phyloP scores from a whole-genome alignment of 441 rosid species.

The Euphorbia schlechtendalii region DNA sequence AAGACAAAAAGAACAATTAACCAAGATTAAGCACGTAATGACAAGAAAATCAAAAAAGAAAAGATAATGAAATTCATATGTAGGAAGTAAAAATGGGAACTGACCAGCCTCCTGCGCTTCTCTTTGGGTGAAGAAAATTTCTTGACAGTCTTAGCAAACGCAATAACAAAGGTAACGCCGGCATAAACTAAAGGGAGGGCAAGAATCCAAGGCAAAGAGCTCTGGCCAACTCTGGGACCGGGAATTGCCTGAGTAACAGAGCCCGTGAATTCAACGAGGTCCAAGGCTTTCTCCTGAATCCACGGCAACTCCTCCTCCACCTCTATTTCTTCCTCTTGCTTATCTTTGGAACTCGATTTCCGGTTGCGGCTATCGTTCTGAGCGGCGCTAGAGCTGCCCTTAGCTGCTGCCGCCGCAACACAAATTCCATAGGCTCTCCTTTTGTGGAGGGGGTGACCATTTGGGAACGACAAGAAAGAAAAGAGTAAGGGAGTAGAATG shows the following conservation, averaged over 20 bases:
- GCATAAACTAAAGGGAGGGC: conserved; percentile 77
- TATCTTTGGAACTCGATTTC: conserved; percentile 16
- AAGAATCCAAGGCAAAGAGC: conserved; percentile 90
- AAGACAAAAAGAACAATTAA: no score
- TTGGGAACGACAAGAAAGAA: conserved; percentile 19
- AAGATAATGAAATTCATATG: no score
- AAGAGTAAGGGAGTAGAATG: conserved; percentile 5
- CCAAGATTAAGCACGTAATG: no score
- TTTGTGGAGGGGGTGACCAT: neutral
- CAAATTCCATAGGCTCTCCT: neutral
- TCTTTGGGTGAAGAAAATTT: conserved; percentile 69
- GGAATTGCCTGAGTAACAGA: conserved; percentile 89
- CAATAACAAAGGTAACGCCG: conserved; percentile 65
- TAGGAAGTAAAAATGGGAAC: conserved; percentile 7
- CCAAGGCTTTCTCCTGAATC: conserved; percentile 93
- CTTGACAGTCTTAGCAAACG: conserved; percentile 67
- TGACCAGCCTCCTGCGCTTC: conserved; percentile 65
- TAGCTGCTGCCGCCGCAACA: conserved; percentile 26
- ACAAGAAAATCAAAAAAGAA: no score
- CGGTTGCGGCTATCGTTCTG: conserved; percentile 18
- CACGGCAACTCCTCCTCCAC: conserved; percentile 86
- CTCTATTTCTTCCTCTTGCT: conserved; percentile 47
- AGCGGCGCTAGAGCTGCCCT: conserved; percentile 22
- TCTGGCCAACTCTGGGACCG: conserved; percentile 86
- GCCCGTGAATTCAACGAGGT: conserved; percentile 93